These are phyloP conservation scores for Penicillium polonicum DNA, from an alignment of 2,329 filamentous ascomycete genomes.

Conservation along the genomic window DNA sequence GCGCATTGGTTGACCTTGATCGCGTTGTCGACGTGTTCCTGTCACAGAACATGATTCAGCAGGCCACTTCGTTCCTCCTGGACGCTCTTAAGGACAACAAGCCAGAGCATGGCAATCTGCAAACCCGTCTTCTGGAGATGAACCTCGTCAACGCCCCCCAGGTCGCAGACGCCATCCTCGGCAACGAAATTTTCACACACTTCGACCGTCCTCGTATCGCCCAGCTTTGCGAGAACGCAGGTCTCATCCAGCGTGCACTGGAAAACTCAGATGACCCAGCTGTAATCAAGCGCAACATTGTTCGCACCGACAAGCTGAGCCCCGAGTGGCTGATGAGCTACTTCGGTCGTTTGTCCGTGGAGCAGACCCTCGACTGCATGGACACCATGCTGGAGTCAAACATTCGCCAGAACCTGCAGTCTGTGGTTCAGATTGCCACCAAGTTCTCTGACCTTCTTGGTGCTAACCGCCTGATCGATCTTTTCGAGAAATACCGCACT, in stretches of 20 bases:
- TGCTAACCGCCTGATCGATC: slow-evolving; percentile 80
- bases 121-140: slow-evolving; percentile 96
- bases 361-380: slow-evolving; percentile 89
- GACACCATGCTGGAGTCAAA: slow-evolving; percentile 96
- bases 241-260: slow-evolving; percentile 79
- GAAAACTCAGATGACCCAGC: slow-evolving; percentile 93
- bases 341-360: slow-evolving; percentile 92
- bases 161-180: slow-evolving; percentile 94
- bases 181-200: slow-evolving; percentile 97
- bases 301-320: slow-evolving; percentile 78
- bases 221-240: slow-evolving; percentile 87
- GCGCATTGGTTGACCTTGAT: slow-evolving; percentile 85
- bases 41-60: slow-evolving; percentile 95
- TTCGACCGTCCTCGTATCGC: slow-evolving; percentile 91
- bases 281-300: slow-evolving; percentile 86
- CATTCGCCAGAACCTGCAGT: slow-evolving; percentile 93
- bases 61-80: slow-evolving; percentile 95
- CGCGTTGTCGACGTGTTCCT: slow-evolving; percentile 98
- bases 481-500: slow-evolving; percentile 97
- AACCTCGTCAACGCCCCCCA: slow-evolving; percentile 95
- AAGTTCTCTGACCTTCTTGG: slow-evolving; percentile 97
- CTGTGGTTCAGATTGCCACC: slow-evolving; percentile 91
- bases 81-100: slow-evolving; percentile 94
- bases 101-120: slow-evolving; percentile 87
- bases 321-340: slow-evolving; percentile 88